phyloP scores from a whole-genome alignment of 2,329 filamentous ascomycete genomes.

The Aureobasidium subglaciale region DNA sequence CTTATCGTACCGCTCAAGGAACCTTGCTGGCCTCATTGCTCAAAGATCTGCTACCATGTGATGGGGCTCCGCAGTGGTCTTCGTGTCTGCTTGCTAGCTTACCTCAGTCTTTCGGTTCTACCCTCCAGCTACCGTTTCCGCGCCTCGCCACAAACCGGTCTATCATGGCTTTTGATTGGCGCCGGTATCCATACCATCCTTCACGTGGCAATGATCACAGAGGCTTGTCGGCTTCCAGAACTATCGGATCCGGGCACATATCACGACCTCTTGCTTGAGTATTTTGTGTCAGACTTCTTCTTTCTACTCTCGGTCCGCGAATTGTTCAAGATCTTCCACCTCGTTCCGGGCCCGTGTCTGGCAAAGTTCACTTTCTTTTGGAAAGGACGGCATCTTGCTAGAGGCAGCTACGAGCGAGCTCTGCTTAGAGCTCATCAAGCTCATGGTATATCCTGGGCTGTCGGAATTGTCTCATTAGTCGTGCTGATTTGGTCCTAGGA shows the following conservation, averaged over 20 bases:
- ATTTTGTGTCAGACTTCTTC: neutral
- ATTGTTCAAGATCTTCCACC: neutral
- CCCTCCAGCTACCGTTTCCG: neutral
- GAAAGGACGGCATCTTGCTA: constrained; percentile 19
- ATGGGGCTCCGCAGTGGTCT: neutral
- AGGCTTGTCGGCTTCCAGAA: neutral
- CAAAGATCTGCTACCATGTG: neutral
- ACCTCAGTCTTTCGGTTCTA: neutral
- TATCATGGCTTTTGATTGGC: neutral
- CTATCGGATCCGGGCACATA: neutral
- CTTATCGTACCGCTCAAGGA: neutral
- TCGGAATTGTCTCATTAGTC: neutral
- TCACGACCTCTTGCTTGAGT: neutral
- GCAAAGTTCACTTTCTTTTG: constrained; percentile 20
- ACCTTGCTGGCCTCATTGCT: neutral
- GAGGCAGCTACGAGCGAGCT: constrained; percentile 18
- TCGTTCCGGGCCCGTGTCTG: constrained; percentile 19
- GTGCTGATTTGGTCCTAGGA: neutral
- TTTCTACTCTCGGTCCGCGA: neutral
- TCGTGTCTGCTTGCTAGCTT: neutral
- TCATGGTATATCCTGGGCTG: constrained; percentile 14
- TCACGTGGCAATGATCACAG: neutral
- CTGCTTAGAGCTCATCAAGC: constrained; percentile 17
- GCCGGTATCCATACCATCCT: neutral
- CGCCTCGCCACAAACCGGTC: neutral